Evolutionary conservation across 345 rosid genomes (phyloP), one percentile per base, ranked within the genome.

Genomic region (Eutrema yunnanense): DNA sequence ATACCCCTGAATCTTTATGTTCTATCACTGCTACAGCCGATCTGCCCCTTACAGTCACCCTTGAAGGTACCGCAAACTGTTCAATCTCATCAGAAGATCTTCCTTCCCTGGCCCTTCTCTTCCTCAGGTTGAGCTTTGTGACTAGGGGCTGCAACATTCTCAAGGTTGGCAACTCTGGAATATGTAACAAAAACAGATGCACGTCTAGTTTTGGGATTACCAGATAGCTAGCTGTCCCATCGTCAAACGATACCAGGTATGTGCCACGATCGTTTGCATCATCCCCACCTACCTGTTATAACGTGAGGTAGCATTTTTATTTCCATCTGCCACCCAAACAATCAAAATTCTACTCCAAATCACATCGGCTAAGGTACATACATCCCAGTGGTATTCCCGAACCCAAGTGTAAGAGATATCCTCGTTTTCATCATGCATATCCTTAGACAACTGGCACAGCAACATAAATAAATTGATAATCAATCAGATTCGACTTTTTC

Each of bases 321-420:
- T 72, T 50, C 26, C 1, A 41, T 42, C 46, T 10, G 52, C 34
- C 44, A 53, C 41, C 49, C 47, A 77, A 58, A 42, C 69, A 66
- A 26, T 60, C 64, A 59, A 46, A 50, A 37, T 0, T 51, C 57
- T 42, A 29, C 62, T 47, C 46, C 37, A 62, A 22, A 65, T 22
- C 52, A 72, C 62, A 62, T 43, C 19, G 29, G 65, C 37, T 54
- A 34, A 22, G 9, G 54, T 53, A 88, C 99, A 44, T 88, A 95
- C 99, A 84, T 90, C 88, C 99, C 99, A 95, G 37, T 85, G 64
- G 82, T 95, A 95, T 76, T 90, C 98, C 2, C 99, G 88, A 73
- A 92, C 72, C 99, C 99, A 95, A 53, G 91, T 79, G 79, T 90
- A 95, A 8, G 84, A 82, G 73, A 83, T 82, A 51, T 95, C 99